Percentiles rank a stretch among this genome's conserved stretches.
These are phyloP conservation scores for Xylaria telfairii DNA, from an alignment of 495 filamentous ascomycete species.

Conservation along the genomic window DNA sequence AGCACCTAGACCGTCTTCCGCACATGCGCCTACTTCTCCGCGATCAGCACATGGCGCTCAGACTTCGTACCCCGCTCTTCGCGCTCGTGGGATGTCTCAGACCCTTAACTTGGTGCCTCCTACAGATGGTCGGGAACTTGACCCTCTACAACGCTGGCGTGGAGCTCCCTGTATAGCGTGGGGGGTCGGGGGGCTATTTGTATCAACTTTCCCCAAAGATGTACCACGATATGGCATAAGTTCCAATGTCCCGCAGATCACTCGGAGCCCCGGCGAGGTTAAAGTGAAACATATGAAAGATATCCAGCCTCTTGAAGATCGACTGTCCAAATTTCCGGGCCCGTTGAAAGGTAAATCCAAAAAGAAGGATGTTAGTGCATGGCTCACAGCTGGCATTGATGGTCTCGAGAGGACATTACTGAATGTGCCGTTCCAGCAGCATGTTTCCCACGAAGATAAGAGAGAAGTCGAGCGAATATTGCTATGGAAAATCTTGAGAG, in stretches of 20 bases:
- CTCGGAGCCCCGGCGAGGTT: slow-evolving; percentile 84
- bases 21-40: slow-evolving; percentile 61
- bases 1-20: slow-evolving; percentile 72
- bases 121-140: slow-evolving; percentile 77
- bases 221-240: slow-evolving; percentile 84
- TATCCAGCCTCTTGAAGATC: slow-evolving; percentile 69
- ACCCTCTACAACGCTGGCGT: slow-evolving; percentile 87
- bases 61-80: slow-evolving; percentile 28
- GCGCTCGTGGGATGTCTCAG: slow-evolving; percentile 47
- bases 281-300: slow-evolving; percentile 74
- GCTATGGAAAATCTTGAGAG: slow-evolving; percentile 83
- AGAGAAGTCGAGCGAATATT: slow-evolving; percentile 81
- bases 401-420: slow-evolving; percentile 68
- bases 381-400: slow-evolving; percentile 78
- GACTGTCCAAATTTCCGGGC: slow-evolving; percentile 82
- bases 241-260: slow-evolving; percentile 73
- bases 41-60: slow-evolving; percentile 42
- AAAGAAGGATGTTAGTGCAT: slow-evolving; percentile 90
- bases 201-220: slow-evolving; percentile 87
- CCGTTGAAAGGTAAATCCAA: slow-evolving; percentile 87
- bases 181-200: slow-evolving; percentile 82
- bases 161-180: slow-evolving; percentile 85
- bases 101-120: slow-evolving; percentile 60
- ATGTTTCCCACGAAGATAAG: slow-evolving; percentile 60
- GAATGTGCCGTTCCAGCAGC: slow-evolving; percentile 51